phyloP scores from a whole-genome alignment of 352 stramenopile species.

The Phytophthora crassamura region DNA sequence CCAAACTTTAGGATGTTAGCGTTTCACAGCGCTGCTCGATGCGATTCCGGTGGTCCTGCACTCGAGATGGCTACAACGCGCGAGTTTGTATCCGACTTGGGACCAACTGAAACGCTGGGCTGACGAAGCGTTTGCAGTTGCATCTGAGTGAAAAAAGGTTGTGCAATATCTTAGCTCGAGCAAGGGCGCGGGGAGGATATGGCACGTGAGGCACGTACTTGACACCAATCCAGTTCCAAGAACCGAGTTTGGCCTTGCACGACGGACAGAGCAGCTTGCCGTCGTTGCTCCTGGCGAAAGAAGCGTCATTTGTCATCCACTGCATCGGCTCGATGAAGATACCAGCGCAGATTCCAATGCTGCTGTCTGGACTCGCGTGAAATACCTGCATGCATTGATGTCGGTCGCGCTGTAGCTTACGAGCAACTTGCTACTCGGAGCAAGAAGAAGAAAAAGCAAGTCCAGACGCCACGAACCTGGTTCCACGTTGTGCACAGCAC shows the following conservation, averaged over 20 bases:
- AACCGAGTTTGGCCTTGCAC: constrained; percentile 77
- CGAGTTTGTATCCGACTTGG: constrained; percentile 55
- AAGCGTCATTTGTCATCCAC: constrained; percentile 57
- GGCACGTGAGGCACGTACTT: constrained; percentile 51
- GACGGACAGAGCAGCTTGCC: constrained; percentile 74
- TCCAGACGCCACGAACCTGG: constrained; percentile 33
- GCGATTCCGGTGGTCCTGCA: constrained; percentile 4
- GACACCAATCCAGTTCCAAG: constrained; percentile 78
- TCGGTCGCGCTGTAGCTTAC: too few species aligned
- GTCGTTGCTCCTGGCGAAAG: constrained; percentile 46
- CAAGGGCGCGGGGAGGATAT: not conserved
- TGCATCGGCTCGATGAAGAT: constrained; percentile 73
- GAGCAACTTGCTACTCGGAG: too few species aligned
- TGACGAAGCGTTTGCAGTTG: constrained; percentile 62
- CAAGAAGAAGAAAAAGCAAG: not conserved
- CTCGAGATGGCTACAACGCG: constrained; percentile 15
- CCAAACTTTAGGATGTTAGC: too few species aligned
- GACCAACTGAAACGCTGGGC: constrained; percentile 66
- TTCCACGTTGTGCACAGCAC: constrained; percentile 60
- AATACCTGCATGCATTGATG: constrained; percentile 24
- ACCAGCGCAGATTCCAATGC: constrained; percentile 18
- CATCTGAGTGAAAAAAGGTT: constrained; percentile 45
- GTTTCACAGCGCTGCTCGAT: not conserved
- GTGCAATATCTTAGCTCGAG: not conserved
- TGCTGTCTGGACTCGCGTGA: constrained; percentile 17